These are phyloP conservation scores for Ustilago sp. DNA, from an alignment of 1,284 basidiomycete genomes.

Conservation along the genomic window DNA sequence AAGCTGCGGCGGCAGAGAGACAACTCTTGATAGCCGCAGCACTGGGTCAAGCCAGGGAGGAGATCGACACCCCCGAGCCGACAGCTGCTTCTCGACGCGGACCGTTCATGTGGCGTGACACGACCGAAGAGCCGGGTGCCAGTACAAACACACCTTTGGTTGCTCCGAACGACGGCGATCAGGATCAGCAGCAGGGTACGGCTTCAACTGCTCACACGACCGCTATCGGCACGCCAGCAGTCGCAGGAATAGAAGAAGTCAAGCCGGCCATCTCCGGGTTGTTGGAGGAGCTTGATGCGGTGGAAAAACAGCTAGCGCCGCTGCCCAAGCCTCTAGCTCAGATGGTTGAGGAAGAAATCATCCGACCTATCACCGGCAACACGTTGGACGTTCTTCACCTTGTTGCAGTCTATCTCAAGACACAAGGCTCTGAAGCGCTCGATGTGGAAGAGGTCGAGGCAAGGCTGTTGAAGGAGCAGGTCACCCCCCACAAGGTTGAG, in stretches of 20 bases:
- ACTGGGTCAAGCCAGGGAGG: slow-evolving; percentile 20
- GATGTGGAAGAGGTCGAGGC: slow-evolving; percentile 21
- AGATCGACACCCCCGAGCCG: slow-evolving; percentile 22
- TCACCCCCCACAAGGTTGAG: slow-evolving; percentile 20
- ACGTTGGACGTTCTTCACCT: slow-evolving; percentile 42
- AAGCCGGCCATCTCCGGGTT: slow-evolving; percentile 18
- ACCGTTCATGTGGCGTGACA: slow-evolving; percentile 50
- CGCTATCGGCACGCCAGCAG: slow-evolving; percentile 14
- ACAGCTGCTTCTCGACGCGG: slow-evolving; percentile 38
- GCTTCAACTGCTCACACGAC: slow-evolving; percentile 4
- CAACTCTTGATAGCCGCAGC: slow-evolving; percentile 16
- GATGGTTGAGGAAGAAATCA: slow-evolving; percentile 40
- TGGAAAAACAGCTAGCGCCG: slow-evolving; percentile 24
- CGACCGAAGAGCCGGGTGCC: slow-evolving; percentile 28
- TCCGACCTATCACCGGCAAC: slow-evolving; percentile 40
- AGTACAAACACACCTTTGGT: slow-evolving; percentile 22
- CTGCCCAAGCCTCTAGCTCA: slow-evolving; percentile 26
- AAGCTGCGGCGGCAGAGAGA: slow-evolving; percentile 26
- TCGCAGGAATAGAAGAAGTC: slow-evolving; percentile 8
- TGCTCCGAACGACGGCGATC: background rate
- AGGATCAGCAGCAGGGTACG: background rate
- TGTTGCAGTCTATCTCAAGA: slow-evolving; percentile 24
- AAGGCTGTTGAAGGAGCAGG: slow-evolving; percentile 22
- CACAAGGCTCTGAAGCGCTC: slow-evolving; percentile 17
- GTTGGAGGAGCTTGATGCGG: slow-evolving; percentile 12